These are phyloP conservation scores for Cenchrus americanus DNA, from an alignment of 176 grass and related monocot species.

Conservation along the genomic window DNA sequence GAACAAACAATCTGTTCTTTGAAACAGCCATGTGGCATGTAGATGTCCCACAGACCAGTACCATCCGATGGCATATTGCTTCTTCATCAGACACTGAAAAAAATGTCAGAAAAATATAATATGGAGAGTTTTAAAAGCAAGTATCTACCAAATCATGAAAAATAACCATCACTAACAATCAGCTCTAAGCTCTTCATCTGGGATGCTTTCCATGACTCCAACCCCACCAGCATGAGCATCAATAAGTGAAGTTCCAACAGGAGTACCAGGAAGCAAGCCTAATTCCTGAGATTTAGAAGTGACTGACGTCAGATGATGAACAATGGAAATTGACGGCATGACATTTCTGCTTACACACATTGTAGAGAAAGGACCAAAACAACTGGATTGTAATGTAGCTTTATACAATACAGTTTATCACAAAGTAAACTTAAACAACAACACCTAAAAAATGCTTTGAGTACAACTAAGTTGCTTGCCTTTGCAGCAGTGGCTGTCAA, in stretches of 20 bases:
- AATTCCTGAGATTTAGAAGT: slow-evolving; percentile 64
- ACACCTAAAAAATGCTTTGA: slow-evolving; percentile 15
- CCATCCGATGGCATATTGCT: slow-evolving; percentile 72
- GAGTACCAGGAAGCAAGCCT: slow-evolving; percentile 76
- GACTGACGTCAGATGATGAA: slow-evolving; percentile 16
- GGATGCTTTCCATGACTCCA: slow-evolving; percentile 88
- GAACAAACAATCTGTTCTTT: slow-evolving; percentile 75
- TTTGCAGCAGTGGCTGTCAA: slow-evolving; percentile 83
- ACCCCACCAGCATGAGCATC: slow-evolving; percentile 97
- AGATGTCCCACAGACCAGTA: slow-evolving; percentile 96
- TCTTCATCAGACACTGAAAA: slow-evolving; percentile 65
- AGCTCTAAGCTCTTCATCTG: slow-evolving; percentile 54
- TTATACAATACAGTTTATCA: neutral
- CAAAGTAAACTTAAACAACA: slow-evolving; percentile 36
- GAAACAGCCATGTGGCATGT: slow-evolving; percentile 98
- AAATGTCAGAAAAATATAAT: slow-evolving; percentile 30
- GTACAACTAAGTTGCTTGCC: slow-evolving; percentile 61
- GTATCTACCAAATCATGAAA: slow-evolving; percentile 16
- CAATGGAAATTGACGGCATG: neutral
- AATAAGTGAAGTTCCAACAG: slow-evolving; percentile 94
- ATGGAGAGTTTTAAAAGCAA: neutral
- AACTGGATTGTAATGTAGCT: slow-evolving; percentile 16
- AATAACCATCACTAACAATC: slow-evolving; percentile 48
- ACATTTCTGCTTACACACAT: slow-evolving; percentile 27
- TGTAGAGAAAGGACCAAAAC: slow-evolving; percentile 27